phyloP scores from a whole-genome alignment of 768 basidiomycete genomes.

The Lyophyllum atratum region DNA sequence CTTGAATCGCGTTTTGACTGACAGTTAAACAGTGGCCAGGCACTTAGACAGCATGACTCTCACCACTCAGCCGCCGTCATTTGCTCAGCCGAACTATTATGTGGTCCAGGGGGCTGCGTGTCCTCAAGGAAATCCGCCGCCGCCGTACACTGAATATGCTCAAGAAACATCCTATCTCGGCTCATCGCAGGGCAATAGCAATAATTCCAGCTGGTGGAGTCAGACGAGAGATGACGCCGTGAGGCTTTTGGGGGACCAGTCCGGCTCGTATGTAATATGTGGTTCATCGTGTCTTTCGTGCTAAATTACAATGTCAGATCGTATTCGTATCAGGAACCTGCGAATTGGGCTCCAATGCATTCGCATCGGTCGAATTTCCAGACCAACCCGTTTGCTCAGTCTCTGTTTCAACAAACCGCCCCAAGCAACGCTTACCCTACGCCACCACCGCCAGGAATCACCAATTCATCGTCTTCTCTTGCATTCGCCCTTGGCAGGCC shows the following conservation, averaged over 20 bases:
- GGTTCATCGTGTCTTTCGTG: constrained; percentile 22
- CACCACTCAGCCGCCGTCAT: constrained; percentile 61
- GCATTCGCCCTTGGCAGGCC: constrained; percentile 66
- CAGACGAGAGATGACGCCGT: constrained; percentile 60
- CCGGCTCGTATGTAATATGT: constrained; percentile 43
- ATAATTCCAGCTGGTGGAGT: constrained; percentile 66
- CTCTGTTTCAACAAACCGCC: constrained; percentile 61
- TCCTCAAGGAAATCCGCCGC: constrained; percentile 45
- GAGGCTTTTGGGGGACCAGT: constrained; percentile 57
- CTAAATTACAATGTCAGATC: constrained; percentile 30
- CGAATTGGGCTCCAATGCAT: constrained; percentile 42
- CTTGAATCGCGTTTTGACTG: background rate
- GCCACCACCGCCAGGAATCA: constrained; percentile 66
- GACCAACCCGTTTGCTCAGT: constrained; percentile 59
- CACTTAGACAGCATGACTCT: constrained; percentile 65
- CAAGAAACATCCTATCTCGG: constrained; percentile 60
- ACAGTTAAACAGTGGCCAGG: constrained; percentile 51
- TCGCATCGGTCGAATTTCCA: constrained; percentile 52
- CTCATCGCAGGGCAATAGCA: constrained; percentile 41
- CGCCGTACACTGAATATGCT: constrained; percentile 70
- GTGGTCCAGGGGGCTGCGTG: constrained; percentile 29
- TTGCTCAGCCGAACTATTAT: constrained; percentile 60
- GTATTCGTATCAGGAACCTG: constrained; percentile 43
- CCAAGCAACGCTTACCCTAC: constrained; percentile 73
- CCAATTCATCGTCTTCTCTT: constrained; percentile 71